A percentile compares a stretch with the other conserved stretches of the same genome.
These are phyloP conservation scores for Pistacia integerrima DNA, from an alignment of 345 rosid genomes.

Conservation along the genomic window DNA sequence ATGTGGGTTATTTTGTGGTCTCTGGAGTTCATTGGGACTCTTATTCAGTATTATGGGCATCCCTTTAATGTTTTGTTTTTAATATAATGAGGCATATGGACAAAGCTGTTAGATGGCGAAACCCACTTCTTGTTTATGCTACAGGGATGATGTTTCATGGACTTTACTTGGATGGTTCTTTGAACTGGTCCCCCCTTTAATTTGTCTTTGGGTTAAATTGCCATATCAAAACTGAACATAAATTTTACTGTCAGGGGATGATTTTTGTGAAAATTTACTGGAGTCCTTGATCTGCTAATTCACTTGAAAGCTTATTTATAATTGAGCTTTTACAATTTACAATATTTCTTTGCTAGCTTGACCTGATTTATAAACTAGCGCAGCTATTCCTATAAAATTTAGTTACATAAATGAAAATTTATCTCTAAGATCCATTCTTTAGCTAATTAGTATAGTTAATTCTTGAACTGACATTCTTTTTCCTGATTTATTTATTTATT, in stretches of 20 bases:
- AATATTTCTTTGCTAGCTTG: neutral
- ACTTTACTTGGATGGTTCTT: constrained; percentile 3
- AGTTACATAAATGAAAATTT: neutral
- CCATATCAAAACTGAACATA: neutral
- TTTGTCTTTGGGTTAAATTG: neutral
- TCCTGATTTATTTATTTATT: neutral
- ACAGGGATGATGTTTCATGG: neutral
- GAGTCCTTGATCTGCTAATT: neutral
- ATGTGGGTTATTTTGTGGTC: constrained; percentile 5
- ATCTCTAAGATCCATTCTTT: neutral
- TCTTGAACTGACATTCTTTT: neutral
- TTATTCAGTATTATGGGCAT: neutral
- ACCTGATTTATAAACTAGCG: neutral
- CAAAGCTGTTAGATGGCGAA: neutral
- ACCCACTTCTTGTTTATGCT: neutral
- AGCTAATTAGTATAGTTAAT: neutral
- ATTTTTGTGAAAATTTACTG: neutral
- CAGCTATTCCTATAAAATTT: too few species aligned
- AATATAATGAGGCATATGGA: too few species aligned
- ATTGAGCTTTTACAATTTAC: neutral
- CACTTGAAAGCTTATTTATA: neutral
- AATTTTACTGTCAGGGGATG: neutral
- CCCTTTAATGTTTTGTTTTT: too few species aligned
- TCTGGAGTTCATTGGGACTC: neutral
- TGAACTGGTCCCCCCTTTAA: neutral